phyloP scores from a whole-genome alignment of 2,329 filamentous ascomycete genomes.

The Pyrenophora tritici-repentis region DNA sequence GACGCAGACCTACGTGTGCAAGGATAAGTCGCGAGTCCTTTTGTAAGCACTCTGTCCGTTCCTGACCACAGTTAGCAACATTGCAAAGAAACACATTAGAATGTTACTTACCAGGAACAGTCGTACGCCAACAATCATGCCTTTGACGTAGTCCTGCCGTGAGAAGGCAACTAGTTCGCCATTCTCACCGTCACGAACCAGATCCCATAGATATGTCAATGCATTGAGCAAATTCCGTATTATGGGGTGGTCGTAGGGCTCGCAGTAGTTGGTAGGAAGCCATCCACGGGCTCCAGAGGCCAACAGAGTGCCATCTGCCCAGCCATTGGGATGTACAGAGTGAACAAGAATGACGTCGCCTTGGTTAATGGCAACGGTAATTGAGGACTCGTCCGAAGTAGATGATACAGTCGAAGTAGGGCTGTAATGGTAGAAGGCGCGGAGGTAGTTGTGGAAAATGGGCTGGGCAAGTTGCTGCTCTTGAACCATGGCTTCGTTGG shows the following conservation, averaged over 20 bases:
- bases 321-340: conserved; percentile 96
- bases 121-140: conserved; percentile 89
- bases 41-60: conserved; percentile 85
- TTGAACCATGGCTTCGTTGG: conserved; percentile 62
- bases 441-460: conserved; percentile 90
- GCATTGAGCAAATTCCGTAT: conserved; percentile 85
- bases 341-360: conserved; percentile 94
- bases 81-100: neutral
- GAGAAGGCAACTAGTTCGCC: conserved; percentile 79
- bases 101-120: conserved; percentile 74
- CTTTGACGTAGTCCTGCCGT: conserved; percentile 92
- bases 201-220: conserved; percentile 88
- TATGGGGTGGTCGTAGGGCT: conserved; percentile 86
- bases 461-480: conserved; percentile 58
- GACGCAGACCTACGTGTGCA: conserved; percentile 74
- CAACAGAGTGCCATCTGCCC: conserved; percentile 93
- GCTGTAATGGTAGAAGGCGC: conserved; percentile 91
- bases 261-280: conserved; percentile 98
- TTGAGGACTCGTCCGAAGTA: conserved; percentile 65
- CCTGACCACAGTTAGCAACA: conserved; percentile 57
- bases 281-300: conserved; percentile 86
- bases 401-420: conserved; percentile 77
- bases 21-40: conserved; percentile 78
- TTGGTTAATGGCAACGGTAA: conserved; percentile 85
- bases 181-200: conserved; percentile 76